These are phyloP conservation scores for Plantago ovata DNA, from an alignment of 257 asterid genomes.

Conservation along the genomic window DNA sequence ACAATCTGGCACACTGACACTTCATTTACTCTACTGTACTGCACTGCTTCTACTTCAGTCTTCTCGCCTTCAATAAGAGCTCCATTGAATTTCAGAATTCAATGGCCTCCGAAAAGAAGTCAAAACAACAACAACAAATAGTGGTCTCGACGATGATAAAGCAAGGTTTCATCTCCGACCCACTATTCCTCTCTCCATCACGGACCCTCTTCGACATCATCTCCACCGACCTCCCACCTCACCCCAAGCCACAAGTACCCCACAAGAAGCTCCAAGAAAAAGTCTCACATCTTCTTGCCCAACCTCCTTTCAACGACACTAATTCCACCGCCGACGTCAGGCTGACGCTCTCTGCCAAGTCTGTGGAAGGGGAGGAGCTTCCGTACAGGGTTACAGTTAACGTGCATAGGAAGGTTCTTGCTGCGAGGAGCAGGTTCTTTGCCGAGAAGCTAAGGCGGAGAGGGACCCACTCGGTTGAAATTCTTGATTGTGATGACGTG, in stretches of 20 bases:
- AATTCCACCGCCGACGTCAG: constrained; percentile 61
- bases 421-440: constrained; percentile 66
- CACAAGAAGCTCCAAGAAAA: constrained; percentile 48
- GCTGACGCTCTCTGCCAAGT: constrained; percentile 56
- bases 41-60: neutral
- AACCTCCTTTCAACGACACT: constrained; percentile 45
- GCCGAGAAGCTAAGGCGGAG: constrained; percentile 63
- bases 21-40: too few relatives aligned
- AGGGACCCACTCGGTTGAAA: constrained; percentile 81
- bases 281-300: constrained; percentile 44
- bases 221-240: constrained; percentile 54
- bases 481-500: constrained; percentile 87
- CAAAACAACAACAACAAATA: constrained; percentile 28
- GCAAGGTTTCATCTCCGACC: constrained; percentile 77
- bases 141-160: constrained; percentile 79
- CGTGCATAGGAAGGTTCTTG: constrained; percentile 69
- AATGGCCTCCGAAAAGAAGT: constrained; percentile 49
- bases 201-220: constrained; percentile 75
- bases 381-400: constrained; percentile 53
- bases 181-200: constrained; percentile 47
- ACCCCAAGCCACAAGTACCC: constrained; percentile 32
- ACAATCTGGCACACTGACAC: too few relatives aligned
- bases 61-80: neutral
- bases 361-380: constrained; percentile 33
- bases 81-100: constrained; percentile 19